Evolutionary conservation across 176 grass and related monocot species (phyloP).

Genomic region (Stipa capillata): DNA sequence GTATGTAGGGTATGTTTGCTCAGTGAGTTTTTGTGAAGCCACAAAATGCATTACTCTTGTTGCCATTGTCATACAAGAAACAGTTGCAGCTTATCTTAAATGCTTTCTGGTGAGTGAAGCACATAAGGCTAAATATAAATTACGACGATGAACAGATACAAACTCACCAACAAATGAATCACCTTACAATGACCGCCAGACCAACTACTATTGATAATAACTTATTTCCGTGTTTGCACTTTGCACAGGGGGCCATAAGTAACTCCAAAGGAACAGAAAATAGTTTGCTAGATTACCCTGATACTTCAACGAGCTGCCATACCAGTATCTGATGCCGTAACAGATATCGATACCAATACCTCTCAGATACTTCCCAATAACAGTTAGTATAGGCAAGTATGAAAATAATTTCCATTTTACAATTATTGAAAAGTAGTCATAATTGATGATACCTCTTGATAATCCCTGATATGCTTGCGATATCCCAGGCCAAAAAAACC

Average conservation of each 20-base stretch:
- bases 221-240: neutral
- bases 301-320: neutral
- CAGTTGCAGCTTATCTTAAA: neutral
- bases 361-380: neutral
- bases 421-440: neutral
- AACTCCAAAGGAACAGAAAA: neutral
- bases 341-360: too few species aligned
- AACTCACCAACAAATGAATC: neutral
- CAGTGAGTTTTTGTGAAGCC: neutral
- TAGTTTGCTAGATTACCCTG: neutral
- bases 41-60: neutral
- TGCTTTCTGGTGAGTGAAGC: neutral
- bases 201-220: neutral
- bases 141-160: neutral
- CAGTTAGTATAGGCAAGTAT: neutral
- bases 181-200: neutral
- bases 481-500: too few species aligned
- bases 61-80: neutral
- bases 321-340: too few species aligned
- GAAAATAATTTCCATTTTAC: neutral
- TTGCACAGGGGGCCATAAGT: neutral
- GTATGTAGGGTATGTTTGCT: neutral
- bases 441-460: too few species aligned
- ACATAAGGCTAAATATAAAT: neutral
- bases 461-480: too few species aligned